Percentiles rank a stretch among this genome's conserved stretches.
phyloP scores from a whole-genome alignment of 2,329 filamentous ascomycete species.

The Arthrobotrys musiformis region DNA sequence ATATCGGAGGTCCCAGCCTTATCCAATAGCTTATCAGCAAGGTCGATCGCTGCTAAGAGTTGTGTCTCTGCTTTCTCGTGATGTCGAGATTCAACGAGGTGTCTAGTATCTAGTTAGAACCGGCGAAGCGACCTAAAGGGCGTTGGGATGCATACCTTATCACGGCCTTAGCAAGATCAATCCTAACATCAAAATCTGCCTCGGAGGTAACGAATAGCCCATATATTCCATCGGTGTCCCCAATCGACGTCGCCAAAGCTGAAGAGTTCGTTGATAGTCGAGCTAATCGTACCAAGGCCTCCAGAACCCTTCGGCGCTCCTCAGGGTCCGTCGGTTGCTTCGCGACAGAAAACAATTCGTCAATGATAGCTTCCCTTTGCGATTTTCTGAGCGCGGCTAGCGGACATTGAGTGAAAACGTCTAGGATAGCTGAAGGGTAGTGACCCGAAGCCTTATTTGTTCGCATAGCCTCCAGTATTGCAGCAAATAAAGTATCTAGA shows the following conservation, averaged over 20 bases:
- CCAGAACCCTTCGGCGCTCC: background rate
- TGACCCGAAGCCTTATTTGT: background rate
- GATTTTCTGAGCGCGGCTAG: conserved; percentile 22
- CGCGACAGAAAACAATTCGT: conserved; percentile 2
- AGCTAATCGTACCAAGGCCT: conserved; percentile 3
- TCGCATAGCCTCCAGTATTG: conserved; percentile 7
- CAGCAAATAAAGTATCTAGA: conserved; percentile 27
- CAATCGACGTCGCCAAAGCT: conserved; percentile 8
- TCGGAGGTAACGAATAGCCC: background rate
- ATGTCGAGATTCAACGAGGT: conserved; percentile 34
- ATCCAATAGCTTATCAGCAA: conserved; percentile 14
- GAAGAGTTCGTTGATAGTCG: conserved; percentile 44
- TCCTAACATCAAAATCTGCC: background rate
- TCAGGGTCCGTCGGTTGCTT: background rate
- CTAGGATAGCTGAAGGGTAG: background rate
- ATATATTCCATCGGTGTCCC: conserved; percentile 14
- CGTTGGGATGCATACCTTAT: conserved; percentile 18
- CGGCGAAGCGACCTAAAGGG: background rate
- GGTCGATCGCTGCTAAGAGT: background rate
- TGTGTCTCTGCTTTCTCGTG: conserved; percentile 30
- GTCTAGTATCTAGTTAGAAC: conserved; percentile 9
- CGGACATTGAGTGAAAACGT: conserved; percentile 26
- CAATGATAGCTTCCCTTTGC: conserved; percentile 29
- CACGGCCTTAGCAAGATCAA: conserved; percentile 14
- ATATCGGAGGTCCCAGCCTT: conserved; percentile 4